A percentile compares a stretch with the other conserved stretches of the same genome.
Conservation (phyloP, 495 filamentous ascomycete species). For the Talaromyces borbonicus region DNA sequence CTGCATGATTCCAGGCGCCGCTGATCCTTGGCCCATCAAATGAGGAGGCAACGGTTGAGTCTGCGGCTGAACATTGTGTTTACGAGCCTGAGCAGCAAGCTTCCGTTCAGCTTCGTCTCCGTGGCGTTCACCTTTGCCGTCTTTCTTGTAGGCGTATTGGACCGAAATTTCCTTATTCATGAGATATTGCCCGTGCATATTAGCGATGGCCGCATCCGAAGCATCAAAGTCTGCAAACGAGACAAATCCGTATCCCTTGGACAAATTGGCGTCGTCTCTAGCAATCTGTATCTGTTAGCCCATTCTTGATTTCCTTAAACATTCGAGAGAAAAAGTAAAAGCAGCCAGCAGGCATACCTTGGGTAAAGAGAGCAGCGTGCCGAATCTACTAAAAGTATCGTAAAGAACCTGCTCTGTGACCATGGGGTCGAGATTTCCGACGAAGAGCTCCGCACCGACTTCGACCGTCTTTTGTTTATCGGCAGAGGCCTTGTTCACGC, state of each 20-base stretch:
- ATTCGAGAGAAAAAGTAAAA: neutral
- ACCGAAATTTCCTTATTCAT: conserved; percentile 95
- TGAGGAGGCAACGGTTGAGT: conserved; percentile 45
- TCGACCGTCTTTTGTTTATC: conserved; percentile 96
- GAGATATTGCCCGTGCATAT: conserved; percentile 94
- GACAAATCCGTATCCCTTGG: conserved; percentile 95
- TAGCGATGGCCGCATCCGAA: conserved; percentile 79
- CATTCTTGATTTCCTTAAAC: conserved; percentile 8
- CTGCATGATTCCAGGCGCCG: conserved; percentile 31
- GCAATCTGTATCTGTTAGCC: conserved; percentile 49
- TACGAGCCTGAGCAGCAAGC: conserved; percentile 85
- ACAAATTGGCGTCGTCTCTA: conserved; percentile 80
- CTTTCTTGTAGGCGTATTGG: conserved; percentile 99
- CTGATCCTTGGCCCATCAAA: conserved; percentile 26
- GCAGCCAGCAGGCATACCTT: conserved; percentile 42
- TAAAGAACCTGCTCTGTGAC: conserved; percentile 95
- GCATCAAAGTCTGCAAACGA: conserved; percentile 92
- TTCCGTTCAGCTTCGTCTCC: conserved; percentile 90
- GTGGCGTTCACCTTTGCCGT: conserved; percentile 93
- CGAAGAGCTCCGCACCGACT: conserved; percentile 93
- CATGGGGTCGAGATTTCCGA: conserved; percentile 91
- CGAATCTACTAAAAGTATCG: conserved; percentile 94
- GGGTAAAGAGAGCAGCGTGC: conserved; percentile 68
- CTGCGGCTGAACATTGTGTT: conserved; percentile 78
- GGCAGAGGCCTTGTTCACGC: conserved; percentile 92